Evolutionary conservation across 768 basidiomycete species (phyloP).

Genomic region (Cystofilobasidium macerans): DNA sequence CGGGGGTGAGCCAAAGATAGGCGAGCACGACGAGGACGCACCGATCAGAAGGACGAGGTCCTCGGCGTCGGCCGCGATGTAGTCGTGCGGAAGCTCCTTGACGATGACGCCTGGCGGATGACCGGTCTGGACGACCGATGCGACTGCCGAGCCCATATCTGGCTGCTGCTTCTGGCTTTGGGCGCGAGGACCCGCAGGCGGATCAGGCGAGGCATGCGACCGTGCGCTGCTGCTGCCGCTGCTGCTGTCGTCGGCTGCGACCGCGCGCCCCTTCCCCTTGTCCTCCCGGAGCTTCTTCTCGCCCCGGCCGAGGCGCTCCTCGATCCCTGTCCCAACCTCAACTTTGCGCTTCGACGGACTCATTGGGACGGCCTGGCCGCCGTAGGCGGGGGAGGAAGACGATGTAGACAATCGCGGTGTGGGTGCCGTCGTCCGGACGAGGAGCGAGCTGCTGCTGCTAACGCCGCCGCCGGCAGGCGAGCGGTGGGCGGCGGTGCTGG

Average conservation of each 20-base stretch:
- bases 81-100: slow-evolving; percentile 22
- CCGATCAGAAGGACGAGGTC: slow-evolving; percentile 79
- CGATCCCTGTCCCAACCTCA: not conserved
- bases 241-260: not conserved
- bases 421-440: not conserved
- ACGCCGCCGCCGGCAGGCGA: not conserved
- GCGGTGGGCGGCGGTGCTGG: not conserved
- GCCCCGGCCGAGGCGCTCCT: not conserved
- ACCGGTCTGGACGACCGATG: not conserved
- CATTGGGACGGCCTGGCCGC: not conserved
- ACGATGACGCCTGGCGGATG: not conserved
- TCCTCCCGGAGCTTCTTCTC: not conserved
- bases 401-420: not conserved
- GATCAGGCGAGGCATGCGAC: no score
- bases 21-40: slow-evolving; percentile 37
- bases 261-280: not conserved
- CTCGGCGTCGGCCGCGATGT: slow-evolving; percentile 60
- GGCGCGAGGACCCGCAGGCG: no score
- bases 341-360: slow-evolving; percentile 1
- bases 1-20: slow-evolving; percentile 17
- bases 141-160: not conserved
- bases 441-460: not conserved
- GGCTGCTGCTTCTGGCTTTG: not conserved
- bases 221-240: not conserved
- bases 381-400: not conserved